Conservation (phyloP, 352 stramenopile genomes). For the Pythium dissimile region DNA sequence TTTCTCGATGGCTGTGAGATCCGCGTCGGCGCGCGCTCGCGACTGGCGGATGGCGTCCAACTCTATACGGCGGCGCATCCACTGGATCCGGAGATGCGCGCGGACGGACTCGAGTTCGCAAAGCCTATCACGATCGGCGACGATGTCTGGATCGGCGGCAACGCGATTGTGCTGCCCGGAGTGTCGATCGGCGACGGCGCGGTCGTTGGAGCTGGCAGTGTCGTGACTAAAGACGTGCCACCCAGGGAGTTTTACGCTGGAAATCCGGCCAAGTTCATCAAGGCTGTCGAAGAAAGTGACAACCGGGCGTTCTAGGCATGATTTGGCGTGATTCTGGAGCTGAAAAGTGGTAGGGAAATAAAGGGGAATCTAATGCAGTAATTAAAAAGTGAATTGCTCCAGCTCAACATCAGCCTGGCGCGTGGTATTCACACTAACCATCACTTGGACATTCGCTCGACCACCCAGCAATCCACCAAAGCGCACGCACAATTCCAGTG, state of each 20-base stretch:
- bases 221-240: slow-evolving; percentile 81
- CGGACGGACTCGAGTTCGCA: slow-evolving; percentile 47
- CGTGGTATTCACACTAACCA: too few relatives aligned
- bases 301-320: too few relatives aligned
- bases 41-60: slow-evolving; percentile 74
- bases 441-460: too few relatives aligned
- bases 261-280: slow-evolving; percentile 77
- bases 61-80: slow-evolving; percentile 83
- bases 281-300: too few relatives aligned
- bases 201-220: slow-evolving; percentile 70
- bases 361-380: too few relatives aligned
- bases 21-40: slow-evolving; percentile 66
- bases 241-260: slow-evolving; percentile 61
- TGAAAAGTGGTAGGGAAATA: too few relatives aligned
- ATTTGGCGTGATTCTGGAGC: too few relatives aligned
- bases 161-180: slow-evolving; percentile 60
- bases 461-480: too few relatives aligned
- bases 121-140: slow-evolving; percentile 75
- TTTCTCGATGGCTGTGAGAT: slow-evolving; percentile 82
- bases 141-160: slow-evolving; percentile 84
- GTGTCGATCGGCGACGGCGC: slow-evolving; percentile 62
- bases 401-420: too few relatives aligned
- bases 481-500: too few relatives aligned
- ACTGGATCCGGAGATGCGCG: slow-evolving; percentile 42
- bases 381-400: too few relatives aligned